A percentile compares a stretch with the other conserved stretches of the same genome.
Evolutionary conservation across 768 basidiomycete species (phyloP).

Genomic region (Mycena olivaceomarginata): DNA sequence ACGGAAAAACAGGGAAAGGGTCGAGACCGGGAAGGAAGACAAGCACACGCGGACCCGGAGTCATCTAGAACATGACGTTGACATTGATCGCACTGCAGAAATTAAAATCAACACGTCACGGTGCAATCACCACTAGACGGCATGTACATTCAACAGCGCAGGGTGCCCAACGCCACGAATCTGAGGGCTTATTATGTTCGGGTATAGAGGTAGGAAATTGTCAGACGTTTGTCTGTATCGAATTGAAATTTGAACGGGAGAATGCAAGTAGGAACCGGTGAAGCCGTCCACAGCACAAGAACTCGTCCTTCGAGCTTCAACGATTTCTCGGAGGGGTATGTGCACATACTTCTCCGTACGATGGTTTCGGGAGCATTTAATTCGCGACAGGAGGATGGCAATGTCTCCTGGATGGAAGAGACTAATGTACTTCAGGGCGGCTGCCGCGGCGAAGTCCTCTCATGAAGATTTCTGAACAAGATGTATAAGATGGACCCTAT

Average conservation of each 20-base stretch:
- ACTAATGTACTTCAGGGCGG: neutral
- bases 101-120: no score
- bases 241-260: no score
- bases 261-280: no score
- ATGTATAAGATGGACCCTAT: neutral
- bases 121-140: neutral
- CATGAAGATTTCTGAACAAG: neutral
- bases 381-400: conserved; percentile 15
- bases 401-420: conserved; percentile 21
- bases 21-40: neutral
- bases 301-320: neutral
- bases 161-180: neutral
- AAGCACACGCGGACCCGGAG: neutral
- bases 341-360: neutral
- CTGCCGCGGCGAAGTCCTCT: no score
- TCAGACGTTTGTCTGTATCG: no score
- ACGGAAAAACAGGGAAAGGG: neutral
- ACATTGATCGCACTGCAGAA: neutral
- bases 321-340: neutral
- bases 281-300: no score
- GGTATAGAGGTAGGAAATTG: no score
- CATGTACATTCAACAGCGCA: neutral
- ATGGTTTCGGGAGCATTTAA: neutral
- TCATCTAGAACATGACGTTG: neutral
- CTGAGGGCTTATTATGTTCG: neutral